These are phyloP conservation scores for Neodidymelliopsis sp. DNA, from an alignment of 2,329 filamentous ascomycete genomes.

Conservation along the genomic window DNA sequence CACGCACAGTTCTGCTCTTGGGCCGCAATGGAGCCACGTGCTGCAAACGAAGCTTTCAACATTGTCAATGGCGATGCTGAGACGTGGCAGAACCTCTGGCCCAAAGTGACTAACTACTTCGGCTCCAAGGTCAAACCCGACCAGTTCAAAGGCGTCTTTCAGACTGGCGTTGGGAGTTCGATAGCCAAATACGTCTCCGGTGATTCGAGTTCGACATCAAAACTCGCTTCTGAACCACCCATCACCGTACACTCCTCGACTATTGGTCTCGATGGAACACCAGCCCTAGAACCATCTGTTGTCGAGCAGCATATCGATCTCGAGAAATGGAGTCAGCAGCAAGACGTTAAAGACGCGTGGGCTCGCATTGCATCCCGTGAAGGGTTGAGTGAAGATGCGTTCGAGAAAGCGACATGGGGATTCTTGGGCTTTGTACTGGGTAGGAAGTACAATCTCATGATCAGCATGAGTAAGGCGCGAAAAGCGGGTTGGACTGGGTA, in stretches of 20 bases:
- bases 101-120: conserved; percentile 49
- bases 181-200: background rate
- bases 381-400: conserved; percentile 48
- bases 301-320: conserved; percentile 53
- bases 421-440: conserved; percentile 56
- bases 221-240: conserved; percentile 31
- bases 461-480: conserved; percentile 57
- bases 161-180: background rate
- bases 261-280: conserved; percentile 20
- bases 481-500: conserved; percentile 55
- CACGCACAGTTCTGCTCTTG: conserved; percentile 43
- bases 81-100: conserved; percentile 55
- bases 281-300: conserved; percentile 24
- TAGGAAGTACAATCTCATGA: conserved; percentile 51
- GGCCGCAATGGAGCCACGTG: conserved; percentile 42
- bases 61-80: conserved; percentile 53
- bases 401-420: conserved; percentile 56
- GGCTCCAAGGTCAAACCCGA: conserved; percentile 43
- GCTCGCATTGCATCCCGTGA: conserved; percentile 43
- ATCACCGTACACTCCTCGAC: conserved; percentile 28
- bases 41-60: conserved; percentile 54
- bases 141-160: conserved; percentile 22
- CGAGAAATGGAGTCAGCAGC: conserved; percentile 51
- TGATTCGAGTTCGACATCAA: background rate
- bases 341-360: conserved; percentile 52